Conservation (phyloP, 2,329 filamentous ascomycete genomes). For the Passalora sequoiae region DNA sequence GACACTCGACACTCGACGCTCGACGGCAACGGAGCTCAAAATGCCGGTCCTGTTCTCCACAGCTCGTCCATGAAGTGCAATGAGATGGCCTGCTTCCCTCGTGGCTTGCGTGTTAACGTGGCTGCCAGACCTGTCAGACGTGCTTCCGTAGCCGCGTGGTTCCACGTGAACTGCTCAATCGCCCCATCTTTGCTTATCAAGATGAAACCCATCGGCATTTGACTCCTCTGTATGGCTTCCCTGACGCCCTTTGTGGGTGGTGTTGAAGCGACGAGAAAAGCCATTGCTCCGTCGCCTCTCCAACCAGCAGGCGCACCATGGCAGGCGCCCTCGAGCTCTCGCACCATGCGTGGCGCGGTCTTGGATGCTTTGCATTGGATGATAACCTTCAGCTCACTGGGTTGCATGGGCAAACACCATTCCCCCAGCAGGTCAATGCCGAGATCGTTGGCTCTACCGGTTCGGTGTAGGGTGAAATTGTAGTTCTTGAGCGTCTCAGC, state of each 20-base stretch:
- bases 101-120: slow-evolving; percentile 1
- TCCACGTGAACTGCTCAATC: slow-evolving; percentile 69
- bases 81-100: background rate
- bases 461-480: slow-evolving; percentile 60
- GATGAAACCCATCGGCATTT: slow-evolving; percentile 67
- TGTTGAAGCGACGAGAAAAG: slow-evolving; percentile 62
- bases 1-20: no score
- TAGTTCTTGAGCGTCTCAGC: slow-evolving; percentile 52
- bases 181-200: slow-evolving; percentile 55
- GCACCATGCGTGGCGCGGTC: slow-evolving; percentile 54
- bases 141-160: slow-evolving; percentile 55
- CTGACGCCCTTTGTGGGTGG: slow-evolving; percentile 74
- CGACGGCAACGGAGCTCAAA: no score
- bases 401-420: slow-evolving; percentile 54
- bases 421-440: slow-evolving; percentile 71
- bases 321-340: slow-evolving; percentile 78
- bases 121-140: slow-evolving; percentile 54
- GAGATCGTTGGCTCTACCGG: slow-evolving; percentile 62
- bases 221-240: slow-evolving; percentile 62
- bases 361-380: slow-evolving; percentile 64
- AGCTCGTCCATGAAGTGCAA: background rate
- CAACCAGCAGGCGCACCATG: slow-evolving; percentile 67
- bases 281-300: slow-evolving; percentile 61
- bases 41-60: no score
- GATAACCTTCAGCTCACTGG: slow-evolving; percentile 39